These are phyloP conservation scores for Picea glauca DNA, from an alignment of 75 land plant species.

Conservation along the genomic window DNA sequence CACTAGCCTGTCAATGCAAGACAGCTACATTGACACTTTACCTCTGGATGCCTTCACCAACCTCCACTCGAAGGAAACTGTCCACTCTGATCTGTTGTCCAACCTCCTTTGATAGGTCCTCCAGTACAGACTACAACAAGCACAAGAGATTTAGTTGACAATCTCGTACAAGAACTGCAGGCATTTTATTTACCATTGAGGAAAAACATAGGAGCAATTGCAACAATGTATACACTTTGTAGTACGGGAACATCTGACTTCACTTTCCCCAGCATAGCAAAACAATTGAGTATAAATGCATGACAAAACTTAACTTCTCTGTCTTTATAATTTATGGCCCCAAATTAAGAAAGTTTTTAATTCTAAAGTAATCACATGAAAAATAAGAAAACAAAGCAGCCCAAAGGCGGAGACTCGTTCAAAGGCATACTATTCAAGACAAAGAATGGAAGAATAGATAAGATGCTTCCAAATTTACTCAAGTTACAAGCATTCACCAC, in stretches of 20 bases:
- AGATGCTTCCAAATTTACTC: too few relatives aligned
- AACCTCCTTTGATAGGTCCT: constrained; percentile 72
- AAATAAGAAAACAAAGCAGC: neutral
- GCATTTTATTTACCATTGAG: neutral
- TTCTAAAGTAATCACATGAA: neutral
- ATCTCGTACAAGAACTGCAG: neutral
- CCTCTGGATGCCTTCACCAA: constrained; percentile 90
- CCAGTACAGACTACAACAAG: constrained; percentile 53
- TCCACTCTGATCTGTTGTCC: constrained; percentile 64
- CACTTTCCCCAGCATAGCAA: too few relatives aligned
- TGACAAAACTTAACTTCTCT: neutral
- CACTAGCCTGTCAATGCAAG: neutral
- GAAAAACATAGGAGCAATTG: neutral
- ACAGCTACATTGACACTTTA: constrained; percentile 15
- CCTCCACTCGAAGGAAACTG: constrained; percentile 77
- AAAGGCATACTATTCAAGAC: neutral
- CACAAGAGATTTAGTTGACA: neutral
- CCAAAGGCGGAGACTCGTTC: neutral
- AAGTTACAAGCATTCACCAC: too few relatives aligned
- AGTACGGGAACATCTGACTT: neutral
- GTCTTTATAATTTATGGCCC: neutral
- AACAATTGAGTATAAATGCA: neutral
- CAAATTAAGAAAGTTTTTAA: neutral
- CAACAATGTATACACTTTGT: neutral
- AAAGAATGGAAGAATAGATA: too few relatives aligned